Evolutionary conservation across 108 stramenopile genomes (phyloP).

Genomic region (Cyclotella sp.): DNA sequence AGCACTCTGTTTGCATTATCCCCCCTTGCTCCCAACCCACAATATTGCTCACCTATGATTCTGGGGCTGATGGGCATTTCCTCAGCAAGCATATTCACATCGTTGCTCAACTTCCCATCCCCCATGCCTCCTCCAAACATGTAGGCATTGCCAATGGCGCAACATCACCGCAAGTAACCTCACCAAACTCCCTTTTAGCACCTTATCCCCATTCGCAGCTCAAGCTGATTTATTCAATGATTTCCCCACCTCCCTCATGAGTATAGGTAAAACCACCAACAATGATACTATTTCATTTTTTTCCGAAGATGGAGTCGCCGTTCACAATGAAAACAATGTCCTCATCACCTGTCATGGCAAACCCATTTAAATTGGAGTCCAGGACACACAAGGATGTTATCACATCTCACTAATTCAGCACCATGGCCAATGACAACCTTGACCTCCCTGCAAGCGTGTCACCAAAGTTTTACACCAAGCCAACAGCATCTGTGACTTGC

Average conservation of each 20-base stretch:
- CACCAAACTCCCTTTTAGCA: background rate
- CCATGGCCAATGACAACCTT: too few relatives aligned
- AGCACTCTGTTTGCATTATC: too few relatives aligned
- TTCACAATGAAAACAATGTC: background rate
- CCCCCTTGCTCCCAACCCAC: too few relatives aligned
- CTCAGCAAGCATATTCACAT: background rate
- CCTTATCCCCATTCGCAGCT: background rate
- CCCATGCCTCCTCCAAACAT: background rate
- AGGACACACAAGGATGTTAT: background rate
- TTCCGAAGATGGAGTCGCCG: background rate
- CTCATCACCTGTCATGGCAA: background rate
- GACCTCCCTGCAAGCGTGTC: too few relatives aligned
- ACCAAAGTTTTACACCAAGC: background rate
- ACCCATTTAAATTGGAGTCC: background rate
- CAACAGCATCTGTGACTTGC: conserved; percentile 1
- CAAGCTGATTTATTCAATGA: background rate
- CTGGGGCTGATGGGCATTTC: too few relatives aligned
- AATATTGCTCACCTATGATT: too few relatives aligned
- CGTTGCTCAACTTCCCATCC: background rate
- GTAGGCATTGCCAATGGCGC: conserved; percentile 2
- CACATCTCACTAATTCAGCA: background rate
- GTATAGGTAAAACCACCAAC: background rate
- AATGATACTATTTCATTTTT: too few relatives aligned
- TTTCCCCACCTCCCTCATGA: background rate
- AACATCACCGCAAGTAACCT: background rate